Evolutionary conservation across 1,139 yeast species (phyloP).

Genomic region (Ashbya aceris): DNA sequence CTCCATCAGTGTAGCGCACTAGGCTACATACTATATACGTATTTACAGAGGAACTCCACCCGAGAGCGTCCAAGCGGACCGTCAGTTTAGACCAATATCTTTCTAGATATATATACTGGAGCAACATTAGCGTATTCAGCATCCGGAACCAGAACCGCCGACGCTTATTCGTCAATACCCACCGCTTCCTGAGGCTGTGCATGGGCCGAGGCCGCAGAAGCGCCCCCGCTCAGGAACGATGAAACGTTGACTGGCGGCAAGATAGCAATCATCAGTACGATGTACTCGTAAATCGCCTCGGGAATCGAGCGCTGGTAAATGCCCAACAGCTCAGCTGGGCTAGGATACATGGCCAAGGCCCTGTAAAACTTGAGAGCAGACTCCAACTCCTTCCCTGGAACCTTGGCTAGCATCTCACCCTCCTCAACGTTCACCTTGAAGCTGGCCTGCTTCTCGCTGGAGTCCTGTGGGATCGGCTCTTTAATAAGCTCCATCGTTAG

Average conservation of each 20-base stretch:
- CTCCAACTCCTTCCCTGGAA: slow-evolving; percentile 54
- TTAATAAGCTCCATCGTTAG: slow-evolving; percentile 53
- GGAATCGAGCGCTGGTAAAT: slow-evolving; percentile 86
- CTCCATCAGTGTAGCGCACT: too few species aligned
- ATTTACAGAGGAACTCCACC: too few species aligned
- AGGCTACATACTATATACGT: too few species aligned
- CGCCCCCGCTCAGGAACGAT: slow-evolving; percentile 47
- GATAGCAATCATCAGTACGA: slow-evolving; percentile 81
- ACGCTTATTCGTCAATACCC: slow-evolving; percentile 22
- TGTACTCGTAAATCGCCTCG: slow-evolving; percentile 67
- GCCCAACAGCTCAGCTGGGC: slow-evolving; percentile 82
- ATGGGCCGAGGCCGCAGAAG: slow-evolving; percentile 16
- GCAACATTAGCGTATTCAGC: too few species aligned
- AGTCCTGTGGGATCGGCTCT: slow-evolving; percentile 69
- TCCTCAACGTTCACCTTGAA: slow-evolving; percentile 76
- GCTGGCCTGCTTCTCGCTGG: slow-evolving; percentile 53
- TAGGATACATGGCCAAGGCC: slow-evolving; percentile 90
- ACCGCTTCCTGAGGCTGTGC: slow-evolving; percentile 13
- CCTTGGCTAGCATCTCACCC: slow-evolving; percentile 63
- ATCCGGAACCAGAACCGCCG: background rate
- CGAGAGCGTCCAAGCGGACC: too few species aligned
- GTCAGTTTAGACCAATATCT: too few species aligned
- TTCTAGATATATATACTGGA: too few species aligned
- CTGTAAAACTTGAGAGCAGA: slow-evolving; percentile 89
- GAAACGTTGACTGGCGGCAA: slow-evolving; percentile 80